Evolutionary conservation across 352 stramenopile species (phyloP).

Genomic region (Pythium periplocum): DNA sequence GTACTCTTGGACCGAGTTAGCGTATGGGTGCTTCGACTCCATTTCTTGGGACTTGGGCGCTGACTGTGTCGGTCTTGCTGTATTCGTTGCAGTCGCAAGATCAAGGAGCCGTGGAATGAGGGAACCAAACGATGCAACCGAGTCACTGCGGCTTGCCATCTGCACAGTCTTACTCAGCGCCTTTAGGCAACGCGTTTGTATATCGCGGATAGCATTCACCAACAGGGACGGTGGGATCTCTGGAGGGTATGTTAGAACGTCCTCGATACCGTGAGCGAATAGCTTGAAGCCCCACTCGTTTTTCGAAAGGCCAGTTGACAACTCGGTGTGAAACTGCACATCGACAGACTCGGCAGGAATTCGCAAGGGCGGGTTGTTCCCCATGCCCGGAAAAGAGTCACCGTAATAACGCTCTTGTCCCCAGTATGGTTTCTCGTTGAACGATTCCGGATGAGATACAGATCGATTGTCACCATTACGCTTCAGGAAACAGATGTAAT

Average conservation of each 20-base stretch:
- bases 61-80: slow-evolving; percentile 42
- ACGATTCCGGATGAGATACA: slow-evolving; percentile 7
- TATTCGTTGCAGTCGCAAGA: slow-evolving; percentile 38
- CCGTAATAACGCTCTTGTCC: slow-evolving; percentile 76
- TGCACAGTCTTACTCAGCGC: background rate
- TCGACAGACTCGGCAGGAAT: slow-evolving; percentile 63
- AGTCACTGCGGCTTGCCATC: too few species aligned
- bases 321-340: slow-evolving; percentile 69
- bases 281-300: slow-evolving; percentile 83
- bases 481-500: slow-evolving; percentile 82
- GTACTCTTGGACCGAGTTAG: slow-evolving; percentile 73
- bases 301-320: slow-evolving; percentile 6
- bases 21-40: slow-evolving; percentile 85
- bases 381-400: slow-evolving; percentile 60
- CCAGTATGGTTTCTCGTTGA: slow-evolving; percentile 36
- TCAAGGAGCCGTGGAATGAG: slow-evolving; percentile 30
- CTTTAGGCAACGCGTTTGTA: slow-evolving; percentile 57
- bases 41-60: slow-evolving; percentile 56
- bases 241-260: slow-evolving; percentile 38
- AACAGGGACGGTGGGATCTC: slow-evolving; percentile 42
- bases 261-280: slow-evolving; percentile 59
- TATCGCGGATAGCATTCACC: slow-evolving; percentile 42
- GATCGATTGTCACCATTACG: slow-evolving; percentile 18
- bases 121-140: slow-evolving; percentile 11
- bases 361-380: slow-evolving; percentile 40